Percentiles rank a stretch among this genome's conserved stretches.
Conservation (phyloP, 306 rosid genomes). For the Arachis stenosperma region DNA sequence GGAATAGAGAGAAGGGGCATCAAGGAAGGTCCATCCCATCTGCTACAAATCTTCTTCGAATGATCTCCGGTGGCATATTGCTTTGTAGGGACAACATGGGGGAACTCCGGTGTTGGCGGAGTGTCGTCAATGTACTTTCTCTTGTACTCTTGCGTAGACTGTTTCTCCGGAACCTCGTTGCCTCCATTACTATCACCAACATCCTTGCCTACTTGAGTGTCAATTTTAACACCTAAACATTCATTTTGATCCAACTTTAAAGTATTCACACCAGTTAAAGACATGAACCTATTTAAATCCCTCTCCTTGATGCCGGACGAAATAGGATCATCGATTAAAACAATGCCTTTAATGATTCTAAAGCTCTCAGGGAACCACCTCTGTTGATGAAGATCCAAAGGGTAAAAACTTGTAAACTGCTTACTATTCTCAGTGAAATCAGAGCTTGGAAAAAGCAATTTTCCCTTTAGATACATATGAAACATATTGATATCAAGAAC, state of each 20-base stretch:
- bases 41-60: constrained; percentile 39
- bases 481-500: constrained; percentile 45
- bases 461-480: constrained; percentile 63
- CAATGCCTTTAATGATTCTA: constrained; percentile 64
- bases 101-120: constrained; percentile 10
- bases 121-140: constrained; percentile 38
- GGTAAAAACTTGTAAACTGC: constrained; percentile 67
- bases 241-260: constrained; percentile 53
- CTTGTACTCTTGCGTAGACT: constrained; percentile 42
- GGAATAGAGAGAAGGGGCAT: constrained; percentile 59
- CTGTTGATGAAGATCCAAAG: constrained; percentile 68
- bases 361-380: constrained; percentile 72
- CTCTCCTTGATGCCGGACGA: constrained; percentile 41
- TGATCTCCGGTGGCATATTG: constrained; percentile 33
- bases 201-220: constrained; percentile 16
- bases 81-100: constrained; percentile 25
- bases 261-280: constrained; percentile 46
- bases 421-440: constrained; percentile 33
- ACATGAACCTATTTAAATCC: constrained; percentile 55
- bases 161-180: constrained; percentile 13
- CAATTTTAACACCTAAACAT: constrained; percentile 22
- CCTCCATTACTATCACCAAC: constrained; percentile 2
- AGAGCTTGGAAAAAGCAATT: constrained; percentile 38
- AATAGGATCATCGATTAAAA: constrained; percentile 56
- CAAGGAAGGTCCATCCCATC: constrained; percentile 45